Evolutionary conservation across 306 rosid species (phyloP).

Genomic region (Acacia confusa): DNA sequence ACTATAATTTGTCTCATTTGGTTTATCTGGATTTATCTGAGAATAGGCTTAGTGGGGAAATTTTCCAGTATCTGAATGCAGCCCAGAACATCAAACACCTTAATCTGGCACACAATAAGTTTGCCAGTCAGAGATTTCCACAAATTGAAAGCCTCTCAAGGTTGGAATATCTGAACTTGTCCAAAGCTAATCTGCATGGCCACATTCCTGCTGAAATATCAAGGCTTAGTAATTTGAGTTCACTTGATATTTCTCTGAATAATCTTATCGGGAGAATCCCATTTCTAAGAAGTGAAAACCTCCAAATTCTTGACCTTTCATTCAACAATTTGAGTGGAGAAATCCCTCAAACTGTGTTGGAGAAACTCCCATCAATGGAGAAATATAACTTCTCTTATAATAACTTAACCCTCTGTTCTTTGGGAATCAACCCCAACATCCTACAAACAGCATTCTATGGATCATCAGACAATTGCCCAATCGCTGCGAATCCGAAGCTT

Average conservation of each 20-base stretch:
- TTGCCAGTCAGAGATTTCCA: slow-evolving; percentile 66
- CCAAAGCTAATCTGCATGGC: slow-evolving; percentile 67
- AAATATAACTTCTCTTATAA: slow-evolving; percentile 89
- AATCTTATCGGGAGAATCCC: slow-evolving; percentile 74
- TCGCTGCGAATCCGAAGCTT: slow-evolving; percentile 79
- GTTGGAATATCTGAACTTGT: slow-evolving; percentile 83
- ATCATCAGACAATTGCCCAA: slow-evolving; percentile 75
- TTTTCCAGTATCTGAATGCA: slow-evolving; percentile 55
- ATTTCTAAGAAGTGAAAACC: slow-evolving; percentile 38
- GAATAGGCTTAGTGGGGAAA: slow-evolving; percentile 77
- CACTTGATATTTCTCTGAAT: slow-evolving; percentile 84
- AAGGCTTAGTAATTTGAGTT: slow-evolving; percentile 48
- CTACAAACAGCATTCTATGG: slow-evolving; percentile 64
- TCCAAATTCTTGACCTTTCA: slow-evolving; percentile 79
- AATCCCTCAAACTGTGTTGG: slow-evolving; percentile 55
- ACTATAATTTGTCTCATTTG: slow-evolving; percentile 66
- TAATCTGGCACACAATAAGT: slow-evolving; percentile 82
- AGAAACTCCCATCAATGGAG: slow-evolving; percentile 76
- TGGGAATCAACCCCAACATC: slow-evolving; percentile 51
- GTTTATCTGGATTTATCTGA: slow-evolving; percentile 86
- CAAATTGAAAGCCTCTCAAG: slow-evolving; percentile 47
- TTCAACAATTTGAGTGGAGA: slow-evolving; percentile 81
- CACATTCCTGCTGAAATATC: slow-evolving; percentile 73
- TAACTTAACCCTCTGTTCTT: slow-evolving; percentile 77
- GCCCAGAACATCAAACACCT: slow-evolving; percentile 67